phyloP scores from a whole-genome alignment of 2,329 filamentous ascomycete species.

The Rutstroemia sp. region DNA sequence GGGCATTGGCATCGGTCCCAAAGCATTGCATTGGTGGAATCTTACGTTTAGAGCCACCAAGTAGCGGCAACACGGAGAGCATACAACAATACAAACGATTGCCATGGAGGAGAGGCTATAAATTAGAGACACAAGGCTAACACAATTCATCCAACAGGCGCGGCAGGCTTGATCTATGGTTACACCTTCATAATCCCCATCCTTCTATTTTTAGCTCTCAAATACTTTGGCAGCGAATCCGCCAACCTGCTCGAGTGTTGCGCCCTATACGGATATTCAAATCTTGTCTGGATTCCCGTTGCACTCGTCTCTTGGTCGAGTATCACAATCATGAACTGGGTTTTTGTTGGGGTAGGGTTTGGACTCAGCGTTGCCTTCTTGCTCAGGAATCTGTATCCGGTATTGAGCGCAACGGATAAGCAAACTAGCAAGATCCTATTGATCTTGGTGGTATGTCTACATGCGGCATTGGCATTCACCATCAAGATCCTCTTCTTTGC shows the following conservation, averaged over 20 bases:
- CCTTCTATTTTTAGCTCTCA: constrained; percentile 76
- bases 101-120: no score
- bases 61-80: no score
- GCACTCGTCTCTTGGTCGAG: constrained; percentile 87
- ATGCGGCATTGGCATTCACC: constrained; percentile 82
- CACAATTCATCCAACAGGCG: constrained; percentile 42
- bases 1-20: neutral
- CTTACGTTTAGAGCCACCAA: no score
- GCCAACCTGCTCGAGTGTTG: constrained; percentile 93
- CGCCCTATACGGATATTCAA: constrained; percentile 92
- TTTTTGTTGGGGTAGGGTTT: constrained; percentile 84
- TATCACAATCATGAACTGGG: constrained; percentile 81
- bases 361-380: constrained; percentile 77
- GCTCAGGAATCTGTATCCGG: constrained; percentile 79
- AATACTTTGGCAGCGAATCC: constrained; percentile 91
- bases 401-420: constrained; percentile 85
- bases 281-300: constrained; percentile 95
- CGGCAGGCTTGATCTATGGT: constrained; percentile 88
- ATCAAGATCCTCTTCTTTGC: constrained; percentile 98
- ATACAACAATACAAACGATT: no score
- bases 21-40: no score
- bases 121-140: neutral
- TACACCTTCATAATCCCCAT: constrained; percentile 87
- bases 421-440: constrained; percentile 86
- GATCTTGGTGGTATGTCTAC: constrained; percentile 73